These are phyloP conservation scores for Backusella mclennaniae DNA, from an alignment of 192 early-diverging fungal species.

Conservation along the genomic window DNA sequence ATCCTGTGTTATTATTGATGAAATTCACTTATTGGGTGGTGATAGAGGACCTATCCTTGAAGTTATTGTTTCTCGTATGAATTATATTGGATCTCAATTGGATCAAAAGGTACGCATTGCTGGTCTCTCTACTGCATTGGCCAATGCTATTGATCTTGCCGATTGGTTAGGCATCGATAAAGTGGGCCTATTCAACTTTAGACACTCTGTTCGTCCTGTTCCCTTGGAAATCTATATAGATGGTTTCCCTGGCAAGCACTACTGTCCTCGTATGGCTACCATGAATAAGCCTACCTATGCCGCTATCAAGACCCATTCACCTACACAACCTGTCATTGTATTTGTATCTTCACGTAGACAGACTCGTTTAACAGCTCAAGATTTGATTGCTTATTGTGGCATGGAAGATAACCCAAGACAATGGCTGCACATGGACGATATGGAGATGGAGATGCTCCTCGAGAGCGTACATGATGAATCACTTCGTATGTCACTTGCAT, in stretches of 20 bases:
- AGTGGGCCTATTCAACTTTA: conserved; percentile 93
- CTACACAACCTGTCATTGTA: conserved; percentile 90
- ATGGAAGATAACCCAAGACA: conserved; percentile 90
- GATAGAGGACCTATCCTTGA: conserved; percentile 97
- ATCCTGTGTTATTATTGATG: conserved; percentile 94
- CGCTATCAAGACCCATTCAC: conserved; percentile 94
- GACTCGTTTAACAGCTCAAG: conserved; percentile 94
- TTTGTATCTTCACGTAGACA: conserved; percentile 98
- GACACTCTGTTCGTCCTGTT: conserved; percentile 95
- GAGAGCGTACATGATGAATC: conserved; percentile 77
- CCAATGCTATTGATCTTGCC: conserved; percentile 93
- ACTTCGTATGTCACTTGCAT: conserved; percentile 77
- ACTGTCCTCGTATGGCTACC: conserved; percentile 96
- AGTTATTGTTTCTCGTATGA: conserved; percentile 97
- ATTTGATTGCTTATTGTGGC: conserved; percentile 91
- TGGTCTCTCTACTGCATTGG: conserved; percentile 94
- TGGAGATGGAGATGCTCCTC: conserved; percentile 71
- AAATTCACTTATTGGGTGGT: conserved; percentile 96
- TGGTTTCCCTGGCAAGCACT: conserved; percentile 94
- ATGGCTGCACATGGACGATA: conserved; percentile 85
- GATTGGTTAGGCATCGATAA: conserved; percentile 94
- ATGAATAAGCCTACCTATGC: conserved; percentile 98
- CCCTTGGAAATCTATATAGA: conserved; percentile 98
- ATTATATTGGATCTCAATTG: conserved; percentile 88
- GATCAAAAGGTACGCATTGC: conserved; percentile 82